A percentile compares a stretch with the other conserved stretches of the same genome.
phyloP scores from a whole-genome alignment of 2,329 filamentous ascomycete genomes.

The Penicillium psychrosexuale region DNA sequence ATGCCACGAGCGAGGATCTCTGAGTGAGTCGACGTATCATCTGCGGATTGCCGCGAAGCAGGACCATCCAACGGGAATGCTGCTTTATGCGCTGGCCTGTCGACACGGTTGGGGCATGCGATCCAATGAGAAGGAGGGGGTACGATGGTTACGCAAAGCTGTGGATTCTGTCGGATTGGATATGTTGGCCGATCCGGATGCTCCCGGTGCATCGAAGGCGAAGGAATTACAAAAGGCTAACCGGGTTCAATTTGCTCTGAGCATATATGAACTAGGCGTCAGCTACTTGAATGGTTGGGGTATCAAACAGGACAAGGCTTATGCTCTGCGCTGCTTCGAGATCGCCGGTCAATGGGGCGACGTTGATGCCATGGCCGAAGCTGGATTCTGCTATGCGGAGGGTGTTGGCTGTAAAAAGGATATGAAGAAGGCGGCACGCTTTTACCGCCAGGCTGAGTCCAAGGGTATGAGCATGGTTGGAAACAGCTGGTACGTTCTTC shows the following conservation, averaged over 20 bases:
- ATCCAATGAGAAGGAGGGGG: constrained; percentile 82
- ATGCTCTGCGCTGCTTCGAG: constrained; percentile 91
- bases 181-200: constrained; percentile 69
- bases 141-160: constrained; percentile 87
- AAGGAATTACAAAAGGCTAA: constrained; percentile 71
- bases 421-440: constrained; percentile 85
- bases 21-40: constrained; percentile 95
- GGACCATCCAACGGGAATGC: constrained; percentile 88
- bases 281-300: constrained; percentile 99
- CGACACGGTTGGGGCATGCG: constrained; percentile 98
- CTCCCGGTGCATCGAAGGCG: constrained; percentile 50
- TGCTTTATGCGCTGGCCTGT: constrained; percentile 90
- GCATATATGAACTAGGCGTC: constrained; percentile 93
- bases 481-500: constrained; percentile 80
- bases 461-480: constrained; percentile 97
- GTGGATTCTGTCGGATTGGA: constrained; percentile 80
- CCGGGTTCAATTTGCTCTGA: constrained; percentile 89
- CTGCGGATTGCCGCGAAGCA: constrained; percentile 82
- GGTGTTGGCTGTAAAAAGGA: constrained; percentile 95
- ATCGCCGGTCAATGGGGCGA: constrained; percentile 96
- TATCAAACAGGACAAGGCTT: constrained; percentile 82
- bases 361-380: constrained; percentile 87
- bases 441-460: constrained; percentile 84
- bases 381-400: constrained; percentile 93
- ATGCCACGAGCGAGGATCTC: constrained; percentile 78